Evolutionary conservation across 2,329 filamentous ascomycete species (phyloP), one percentile per base, ranked within the genome.

Genomic region (Pseudogymnoascus pannorum): DNA sequence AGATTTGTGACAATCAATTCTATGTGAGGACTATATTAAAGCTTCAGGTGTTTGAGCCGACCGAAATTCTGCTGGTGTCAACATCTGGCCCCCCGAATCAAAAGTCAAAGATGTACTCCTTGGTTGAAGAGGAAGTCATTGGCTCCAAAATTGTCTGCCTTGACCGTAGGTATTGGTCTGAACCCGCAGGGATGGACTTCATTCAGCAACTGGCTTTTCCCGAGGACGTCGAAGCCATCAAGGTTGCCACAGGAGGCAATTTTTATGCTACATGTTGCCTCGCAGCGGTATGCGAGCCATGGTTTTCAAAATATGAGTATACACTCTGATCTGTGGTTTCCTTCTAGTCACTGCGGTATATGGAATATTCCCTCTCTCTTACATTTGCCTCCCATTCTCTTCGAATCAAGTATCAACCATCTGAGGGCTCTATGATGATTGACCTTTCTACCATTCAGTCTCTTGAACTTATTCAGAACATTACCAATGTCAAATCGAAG

Each of bases 371-470:
- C 5, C 80, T 91, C 64, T 79, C 79, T 3, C 80, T 87, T 63
- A 84, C 81, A 0, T 94, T 96, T 70, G 80, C 85, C 3, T 79
- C 81, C n/a, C 87, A 94, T 71, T 92, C 92, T 18, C 81, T 97
- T 31, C 85, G 91, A 3, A 88, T 97, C 69, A 87, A 86, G 65
- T 97, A 96, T 67, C 87, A 93, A 68, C 88, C 92, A 1, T 92
- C 91, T 0, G 90, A 96, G 70, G 89, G 93, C 22, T 90, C 91
- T 0, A 96, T 97, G 92, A 91, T 96, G 83, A 95, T 97, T 67
- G 93, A 97, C 69, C 81, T 94, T 2, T 88, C 91, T 0, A 96
- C 92, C 0, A 91, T 97, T 26, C 82, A 87, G 36, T 91, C 91
- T 0, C 78, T 99, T 2, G 94, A 99, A 72, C 80, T 99, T 5